A percentile compares a stretch with the other conserved stretches of the same genome.
Conservation (phyloP, 257 asterid species). For the Penstemon davidsonii region DNA sequence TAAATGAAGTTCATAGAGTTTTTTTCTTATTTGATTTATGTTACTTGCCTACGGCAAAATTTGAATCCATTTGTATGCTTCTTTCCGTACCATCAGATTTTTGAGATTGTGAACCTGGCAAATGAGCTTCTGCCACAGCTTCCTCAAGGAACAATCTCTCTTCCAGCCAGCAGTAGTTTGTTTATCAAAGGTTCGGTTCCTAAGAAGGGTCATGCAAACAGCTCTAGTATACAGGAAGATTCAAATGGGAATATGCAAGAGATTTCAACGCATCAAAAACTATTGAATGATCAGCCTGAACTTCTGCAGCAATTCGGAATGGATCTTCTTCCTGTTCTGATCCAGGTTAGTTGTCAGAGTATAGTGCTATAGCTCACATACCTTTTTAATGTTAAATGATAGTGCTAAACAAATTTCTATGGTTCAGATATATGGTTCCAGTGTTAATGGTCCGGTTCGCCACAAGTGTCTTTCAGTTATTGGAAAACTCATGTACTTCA, state of each 20-base stretch:
- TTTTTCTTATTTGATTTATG: neutral
- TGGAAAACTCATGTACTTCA: constrained; percentile 94
- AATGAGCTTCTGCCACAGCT: constrained; percentile 97
- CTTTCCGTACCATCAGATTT: constrained; percentile 49
- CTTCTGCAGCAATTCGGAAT: constrained; percentile 89
- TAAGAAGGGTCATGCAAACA: constrained; percentile 62
- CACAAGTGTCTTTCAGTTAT: constrained; percentile 96
- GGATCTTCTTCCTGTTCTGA: constrained; percentile 90
- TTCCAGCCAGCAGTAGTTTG: constrained; percentile 66
- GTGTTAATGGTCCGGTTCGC: constrained; percentile 96
- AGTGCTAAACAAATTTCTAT: constrained; percentile 10
- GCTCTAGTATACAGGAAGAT: constrained; percentile 72
- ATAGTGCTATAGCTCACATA: neutral
- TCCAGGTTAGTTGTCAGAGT: constrained; percentile 61
- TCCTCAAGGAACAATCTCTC: constrained; percentile 90
- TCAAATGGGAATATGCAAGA: constrained; percentile 54
- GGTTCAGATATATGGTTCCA: constrained; percentile 89
- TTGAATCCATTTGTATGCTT: neutral
- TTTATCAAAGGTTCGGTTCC: constrained; percentile 57
- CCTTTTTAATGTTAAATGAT: neutral
- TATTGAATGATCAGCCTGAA: constrained; percentile 90
- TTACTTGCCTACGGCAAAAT: neutral
- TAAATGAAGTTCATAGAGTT: no score
- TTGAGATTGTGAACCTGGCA: constrained; percentile 98
- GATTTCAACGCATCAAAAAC: constrained; percentile 72